phyloP scores from a whole-genome alignment of 176 grass and related monocot species.

The Ampelocalamus luodianensis region DNA sequence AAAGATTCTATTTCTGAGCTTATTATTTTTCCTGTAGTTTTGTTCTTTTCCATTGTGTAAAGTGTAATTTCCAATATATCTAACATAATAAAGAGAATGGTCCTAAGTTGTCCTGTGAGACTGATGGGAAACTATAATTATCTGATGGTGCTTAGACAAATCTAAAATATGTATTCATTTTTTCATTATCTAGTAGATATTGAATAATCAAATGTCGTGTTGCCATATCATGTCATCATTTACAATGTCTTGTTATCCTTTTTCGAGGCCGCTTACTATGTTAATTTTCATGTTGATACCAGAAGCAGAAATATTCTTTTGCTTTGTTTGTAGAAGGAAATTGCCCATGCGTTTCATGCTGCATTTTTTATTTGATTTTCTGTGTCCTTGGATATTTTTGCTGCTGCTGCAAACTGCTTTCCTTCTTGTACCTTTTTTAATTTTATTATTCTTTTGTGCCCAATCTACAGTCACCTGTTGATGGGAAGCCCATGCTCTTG shows the following conservation, averaged over 20 bases:
- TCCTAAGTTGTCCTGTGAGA: neutral
- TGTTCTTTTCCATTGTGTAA: constrained; percentile 28
- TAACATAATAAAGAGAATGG: neutral
- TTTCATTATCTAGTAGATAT: neutral
- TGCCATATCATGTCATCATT: neutral
- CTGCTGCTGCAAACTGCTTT: neutral
- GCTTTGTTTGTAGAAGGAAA: constrained; percentile 16
- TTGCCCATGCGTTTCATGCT: neutral
- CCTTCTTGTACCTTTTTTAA: constrained; percentile 7
- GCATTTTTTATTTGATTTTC: neutral
- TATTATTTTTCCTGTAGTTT: neutral
- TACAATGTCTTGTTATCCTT: constrained; percentile 7
- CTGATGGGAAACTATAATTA: neutral
- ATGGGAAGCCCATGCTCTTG: constrained; percentile 95
- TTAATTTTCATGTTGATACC: neutral
- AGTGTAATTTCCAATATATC: neutral
- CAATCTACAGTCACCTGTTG: constrained; percentile 84
- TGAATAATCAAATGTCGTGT: neutral
- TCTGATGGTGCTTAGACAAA: neutral
- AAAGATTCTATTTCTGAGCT: neutral
- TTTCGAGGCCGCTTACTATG: neutral
- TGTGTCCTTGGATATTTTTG: neutral
- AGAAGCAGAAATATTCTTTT: neutral
- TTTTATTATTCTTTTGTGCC: constrained; percentile 21
- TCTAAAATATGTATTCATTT: neutral